phyloP scores from a whole-genome alignment of 2,329 filamentous ascomycete species.

The Didymella segeticola region DNA sequence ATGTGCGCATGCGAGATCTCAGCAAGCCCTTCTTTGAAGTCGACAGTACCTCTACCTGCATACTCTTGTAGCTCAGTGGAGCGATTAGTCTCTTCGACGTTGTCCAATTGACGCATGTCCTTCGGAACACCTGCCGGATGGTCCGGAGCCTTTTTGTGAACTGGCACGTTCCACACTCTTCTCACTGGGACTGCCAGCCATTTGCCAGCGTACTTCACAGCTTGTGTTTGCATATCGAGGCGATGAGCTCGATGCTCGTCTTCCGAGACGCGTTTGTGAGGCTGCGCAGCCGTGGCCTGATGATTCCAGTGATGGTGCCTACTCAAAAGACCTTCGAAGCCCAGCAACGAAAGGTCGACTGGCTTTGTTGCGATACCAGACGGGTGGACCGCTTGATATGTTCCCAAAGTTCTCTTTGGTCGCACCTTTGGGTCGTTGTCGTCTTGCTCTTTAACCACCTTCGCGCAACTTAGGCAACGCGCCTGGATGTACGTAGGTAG shows the following conservation, averaged over 20 bases:
- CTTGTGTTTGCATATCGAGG: not conserved
- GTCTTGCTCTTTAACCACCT: not conserved
- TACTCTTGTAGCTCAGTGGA: not conserved
- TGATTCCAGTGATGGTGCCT: not conserved
- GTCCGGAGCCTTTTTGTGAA: not conserved
- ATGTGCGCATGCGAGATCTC: not conserved
- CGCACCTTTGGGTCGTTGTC: not conserved
- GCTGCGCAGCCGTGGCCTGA: not conserved
- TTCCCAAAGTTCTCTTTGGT: not conserved
- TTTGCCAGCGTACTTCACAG: not conserved
- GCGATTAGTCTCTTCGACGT: not conserved
- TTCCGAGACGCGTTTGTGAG: conserved; percentile 3
- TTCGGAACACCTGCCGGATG: too few species aligned
- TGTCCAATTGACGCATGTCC: not conserved
- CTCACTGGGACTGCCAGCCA: not conserved
- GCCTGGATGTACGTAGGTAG: not conserved
- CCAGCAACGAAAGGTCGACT: not conserved
- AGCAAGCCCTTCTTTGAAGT: not conserved
- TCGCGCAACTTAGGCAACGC: conserved; percentile 6
- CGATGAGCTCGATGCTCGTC: conserved; percentile 1
- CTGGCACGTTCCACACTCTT: not conserved
- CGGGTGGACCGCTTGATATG: not conserved
- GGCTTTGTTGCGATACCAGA: not conserved
- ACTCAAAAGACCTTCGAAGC: not conserved
- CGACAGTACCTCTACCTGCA: not conserved